Percentiles rank a stretch among this genome's conserved stretches.
Evolutionary conservation across 805 yeast species (phyloP).

Genomic region (Yarrowia keelungensis): DNA sequence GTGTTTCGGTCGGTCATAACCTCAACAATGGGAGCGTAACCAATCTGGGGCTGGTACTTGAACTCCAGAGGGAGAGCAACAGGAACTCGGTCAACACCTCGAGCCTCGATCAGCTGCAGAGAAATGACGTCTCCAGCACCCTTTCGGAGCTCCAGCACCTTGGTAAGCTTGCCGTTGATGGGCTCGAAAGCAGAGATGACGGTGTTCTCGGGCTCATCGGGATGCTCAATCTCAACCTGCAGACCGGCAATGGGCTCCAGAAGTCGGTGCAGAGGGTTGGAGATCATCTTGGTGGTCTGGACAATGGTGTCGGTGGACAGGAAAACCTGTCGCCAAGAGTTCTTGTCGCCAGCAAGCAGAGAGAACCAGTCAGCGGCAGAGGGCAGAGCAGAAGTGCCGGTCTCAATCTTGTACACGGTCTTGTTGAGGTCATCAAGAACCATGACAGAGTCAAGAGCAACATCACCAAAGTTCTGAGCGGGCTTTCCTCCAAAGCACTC

Average conservation of each 20-base stretch:
- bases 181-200: slow-evolving; percentile 70
- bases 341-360: slow-evolving; percentile 76
- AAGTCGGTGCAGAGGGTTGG: slow-evolving; percentile 80
- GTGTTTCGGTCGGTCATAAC: slow-evolving; percentile 88
- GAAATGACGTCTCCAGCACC: slow-evolving; percentile 60
- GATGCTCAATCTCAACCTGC: slow-evolving; percentile 66
- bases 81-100: slow-evolving; percentile 79
- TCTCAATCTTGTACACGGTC: slow-evolving; percentile 52
- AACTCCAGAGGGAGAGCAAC: slow-evolving; percentile 79
- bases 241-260: slow-evolving; percentile 74
- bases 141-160: slow-evolving; percentile 69
- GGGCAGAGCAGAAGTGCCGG: slow-evolving; percentile 49
- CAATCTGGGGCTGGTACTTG: slow-evolving; percentile 80
- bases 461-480: slow-evolving; percentile 50
- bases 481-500: slow-evolving; percentile 84
- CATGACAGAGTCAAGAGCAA: slow-evolving; percentile 47
- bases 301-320: slow-evolving; percentile 78
- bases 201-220: slow-evolving; percentile 61
- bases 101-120: slow-evolving; percentile 80
- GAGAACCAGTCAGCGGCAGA: slow-evolving; percentile 70
- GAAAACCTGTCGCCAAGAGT: slow-evolving; percentile 92
- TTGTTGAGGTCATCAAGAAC: slow-evolving; percentile 38
- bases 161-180: slow-evolving; percentile 63
- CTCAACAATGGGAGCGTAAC: slow-evolving; percentile 95
- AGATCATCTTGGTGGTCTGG: slow-evolving; percentile 80